Base-by-base conservation (phyloP, 2,329 filamentous ascomycete genomes). In the Colletotrichum salicis region DNA sequence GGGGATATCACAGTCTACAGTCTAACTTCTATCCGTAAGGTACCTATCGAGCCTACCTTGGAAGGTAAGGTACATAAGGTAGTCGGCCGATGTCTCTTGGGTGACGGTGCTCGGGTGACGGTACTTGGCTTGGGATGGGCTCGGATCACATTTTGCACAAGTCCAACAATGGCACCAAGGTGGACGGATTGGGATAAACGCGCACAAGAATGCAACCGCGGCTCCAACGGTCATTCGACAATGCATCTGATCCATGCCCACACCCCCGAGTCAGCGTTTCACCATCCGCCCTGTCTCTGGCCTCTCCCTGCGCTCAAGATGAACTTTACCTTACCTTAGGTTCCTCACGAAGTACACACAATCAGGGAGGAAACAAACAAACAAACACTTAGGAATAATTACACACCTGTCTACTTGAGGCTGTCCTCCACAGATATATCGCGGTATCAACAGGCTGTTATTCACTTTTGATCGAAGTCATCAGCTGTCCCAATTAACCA, bases 181-280 rank as follows among this genome's bases (percentile, higher is more conserved):
- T 37, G 62, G 10, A 58, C 35, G 12, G 24, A 65, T 15, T 37
- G 13, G 31, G 29, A 31, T 24, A 24, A 35, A 60, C 51, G 45
- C 29, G n/a, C 59, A 64, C 29, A 22, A 35, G 27, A 65, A n/a
- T 48, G 41, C 55, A 65, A 67, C 56, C 64, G 56, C 63, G 58
- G 55, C 31, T 56, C 31, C 64, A 54, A 69, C 62, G 67, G 55
- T 10, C 65, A 55, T 69, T 71, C 59, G 35, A 71, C 65, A 41
- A 69, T 69, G 45, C 65, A 69, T 48, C 55, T 57, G 64, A 69
- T 37, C 54, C 65, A 35, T 8, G 24, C 54, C 69, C 59, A 56
- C 59, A n/a, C 37, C 45, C 13, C 45, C 59, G 65, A 71, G 69
- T 69, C 69, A 69, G 69, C 35, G 69, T 71, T 69, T 69, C 69